phyloP scores from a whole-genome alignment of 768 basidiomycete genomes.

The Mycena latifolia region DNA sequence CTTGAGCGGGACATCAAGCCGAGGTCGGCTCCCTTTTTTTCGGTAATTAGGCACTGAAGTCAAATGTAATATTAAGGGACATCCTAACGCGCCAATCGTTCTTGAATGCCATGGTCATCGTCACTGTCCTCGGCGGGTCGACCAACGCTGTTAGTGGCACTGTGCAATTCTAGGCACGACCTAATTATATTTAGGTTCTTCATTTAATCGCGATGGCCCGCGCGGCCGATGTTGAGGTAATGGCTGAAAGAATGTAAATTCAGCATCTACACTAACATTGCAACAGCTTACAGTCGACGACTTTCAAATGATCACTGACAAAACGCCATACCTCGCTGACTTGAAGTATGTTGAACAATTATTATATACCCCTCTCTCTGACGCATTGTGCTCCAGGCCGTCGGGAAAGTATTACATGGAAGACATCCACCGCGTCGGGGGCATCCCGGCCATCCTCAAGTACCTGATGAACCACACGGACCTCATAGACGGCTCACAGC shows the following conservation, averaged over 20 bases:
- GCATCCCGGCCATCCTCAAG: conserved; percentile 87
- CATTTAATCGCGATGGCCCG: conserved; percentile 90
- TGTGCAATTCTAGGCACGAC: neutral
- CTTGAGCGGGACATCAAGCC: conserved; percentile 87
- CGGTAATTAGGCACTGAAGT: too few relatives aligned
- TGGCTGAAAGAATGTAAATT: neutral
- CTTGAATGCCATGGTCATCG: conserved; percentile 85
- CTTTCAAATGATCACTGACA: conserved; percentile 85
- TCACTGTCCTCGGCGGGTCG: conserved; percentile 87
- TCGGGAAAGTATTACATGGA: conserved; percentile 93
- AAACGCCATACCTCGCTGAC: conserved; percentile 88
- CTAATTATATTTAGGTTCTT: conserved; percentile 66
- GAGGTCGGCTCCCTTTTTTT: conserved; percentile 53
- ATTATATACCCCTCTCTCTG: conserved; percentile 1
- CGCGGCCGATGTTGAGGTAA: conserved; percentile 69
- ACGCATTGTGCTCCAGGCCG: conserved; percentile 58
- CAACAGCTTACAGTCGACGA: conserved; percentile 82
- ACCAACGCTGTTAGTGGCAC: conserved; percentile 79
- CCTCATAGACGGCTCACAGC: conserved; percentile 83
- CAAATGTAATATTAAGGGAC: conserved; percentile 51
- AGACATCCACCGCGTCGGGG: conserved; percentile 88
- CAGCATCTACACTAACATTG: neutral
- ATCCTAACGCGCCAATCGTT: conserved; percentile 80
- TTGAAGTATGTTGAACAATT: conserved; percentile 64
- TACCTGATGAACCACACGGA: conserved; percentile 84